Evolutionary conservation across 176 grass and related monocot species (phyloP).

Genomic region (Carex cristatella): DNA sequence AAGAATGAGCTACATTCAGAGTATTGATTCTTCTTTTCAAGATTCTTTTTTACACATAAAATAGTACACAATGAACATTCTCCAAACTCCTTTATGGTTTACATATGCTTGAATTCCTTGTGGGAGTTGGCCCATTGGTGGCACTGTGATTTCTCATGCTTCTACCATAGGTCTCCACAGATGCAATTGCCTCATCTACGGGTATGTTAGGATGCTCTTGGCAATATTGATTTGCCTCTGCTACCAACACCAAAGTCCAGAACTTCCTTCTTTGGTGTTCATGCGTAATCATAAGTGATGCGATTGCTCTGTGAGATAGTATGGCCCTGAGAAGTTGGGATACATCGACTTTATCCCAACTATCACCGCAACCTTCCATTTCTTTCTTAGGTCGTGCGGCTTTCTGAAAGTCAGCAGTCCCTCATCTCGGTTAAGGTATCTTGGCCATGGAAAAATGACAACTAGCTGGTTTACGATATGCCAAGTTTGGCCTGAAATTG

Average conservation of each 20-base stretch:
- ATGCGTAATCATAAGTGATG: conserved; percentile 62
- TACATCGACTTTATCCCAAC: conserved; percentile 70
- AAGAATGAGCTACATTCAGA: too few relatives aligned
- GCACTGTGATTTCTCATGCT: neutral
- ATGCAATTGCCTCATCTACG: neutral
- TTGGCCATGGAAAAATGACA: neutral
- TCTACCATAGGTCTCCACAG: neutral
- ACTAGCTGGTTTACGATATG: neutral
- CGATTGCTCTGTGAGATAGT: conserved; percentile 47
- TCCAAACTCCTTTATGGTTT: too few relatives aligned
- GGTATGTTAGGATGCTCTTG: conserved; percentile 30
- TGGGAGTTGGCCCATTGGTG: neutral
- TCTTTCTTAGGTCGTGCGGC: conserved; percentile 81
- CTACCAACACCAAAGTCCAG: conserved; percentile 47
- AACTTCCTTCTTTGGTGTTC: conserved; percentile 62
- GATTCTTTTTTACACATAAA: too few relatives aligned
- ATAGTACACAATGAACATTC: too few relatives aligned
- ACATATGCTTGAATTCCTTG: neutral
- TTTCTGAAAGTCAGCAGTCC: conserved; percentile 69
- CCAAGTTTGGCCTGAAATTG: neutral
- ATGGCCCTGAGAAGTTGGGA: conserved; percentile 50
- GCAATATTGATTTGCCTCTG: conserved; percentile 47
- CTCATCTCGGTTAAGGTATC: neutral
- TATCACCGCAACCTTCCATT: conserved; percentile 78
- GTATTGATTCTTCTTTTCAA: too few relatives aligned